These are phyloP conservation scores for Candida peoriensis DNA, from an alignment of 805 yeast genomes.

Conservation along the genomic window DNA sequence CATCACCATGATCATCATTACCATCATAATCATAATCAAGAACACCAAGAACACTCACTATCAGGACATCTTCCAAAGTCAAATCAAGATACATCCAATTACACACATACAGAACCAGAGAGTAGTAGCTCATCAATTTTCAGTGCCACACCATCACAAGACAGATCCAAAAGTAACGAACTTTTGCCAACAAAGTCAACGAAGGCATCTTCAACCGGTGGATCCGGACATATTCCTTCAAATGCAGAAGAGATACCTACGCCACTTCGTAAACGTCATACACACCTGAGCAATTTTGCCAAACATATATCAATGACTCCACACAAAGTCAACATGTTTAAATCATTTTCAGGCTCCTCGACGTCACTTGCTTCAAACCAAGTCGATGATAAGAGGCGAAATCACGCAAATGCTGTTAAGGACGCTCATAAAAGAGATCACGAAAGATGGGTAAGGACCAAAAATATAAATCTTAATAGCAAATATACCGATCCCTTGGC, in stretches of 20 bases:
- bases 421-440: constrained; percentile 14
- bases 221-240: neutral
- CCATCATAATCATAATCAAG: too few relatives aligned
- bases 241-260: too few relatives aligned
- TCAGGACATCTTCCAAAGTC: neutral
- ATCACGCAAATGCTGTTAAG: constrained; percentile 9
- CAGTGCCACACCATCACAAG: too few relatives aligned
- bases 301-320: constrained; percentile 17
- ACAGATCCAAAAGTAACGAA: too few relatives aligned
- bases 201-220: too few relatives aligned
- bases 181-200: too few relatives aligned
- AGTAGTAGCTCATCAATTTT: too few relatives aligned
- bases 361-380: neutral
- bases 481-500: constrained; percentile 13
- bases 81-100: neutral
- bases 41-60: too few relatives aligned
- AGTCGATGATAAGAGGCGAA: neutral
- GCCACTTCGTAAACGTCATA: neutral
- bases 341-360: constrained; percentile 1
- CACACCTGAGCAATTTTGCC: constrained; percentile 6
- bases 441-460: constrained; percentile 15
- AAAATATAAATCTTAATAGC: constrained; percentile 8
- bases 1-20: too few relatives aligned
- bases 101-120: neutral
- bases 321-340: neutral